Evolutionary conservation across 345 rosid species (phyloP).

Genomic region (Boechera divaricarpa): DNA sequence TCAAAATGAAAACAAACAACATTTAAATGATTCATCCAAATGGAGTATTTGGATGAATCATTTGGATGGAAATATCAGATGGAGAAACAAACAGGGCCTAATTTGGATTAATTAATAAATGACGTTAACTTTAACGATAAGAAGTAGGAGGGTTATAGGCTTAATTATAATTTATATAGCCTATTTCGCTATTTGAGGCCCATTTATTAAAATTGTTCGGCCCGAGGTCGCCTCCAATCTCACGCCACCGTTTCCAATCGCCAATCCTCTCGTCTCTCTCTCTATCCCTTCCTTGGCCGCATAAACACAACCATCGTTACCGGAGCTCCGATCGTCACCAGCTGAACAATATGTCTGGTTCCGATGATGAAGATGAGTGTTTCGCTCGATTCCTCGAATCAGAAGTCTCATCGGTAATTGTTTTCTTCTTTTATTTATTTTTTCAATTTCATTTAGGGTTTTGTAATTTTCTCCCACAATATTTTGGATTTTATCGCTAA

Average conservation of each 20-base stretch:
- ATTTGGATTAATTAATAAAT: no score
- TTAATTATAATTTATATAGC: not conserved
- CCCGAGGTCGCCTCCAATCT: slow-evolving; percentile 30
- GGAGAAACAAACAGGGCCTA: no score
- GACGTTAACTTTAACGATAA: not conserved
- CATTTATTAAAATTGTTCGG: not conserved
- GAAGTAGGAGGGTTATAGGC: not conserved
- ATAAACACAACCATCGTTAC: slow-evolving; percentile 22
- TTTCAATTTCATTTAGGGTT: slow-evolving; percentile 22
- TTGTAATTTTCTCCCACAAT: not conserved
- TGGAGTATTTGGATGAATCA: no score
- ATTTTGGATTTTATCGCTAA: not conserved
- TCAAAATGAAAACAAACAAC: no score
- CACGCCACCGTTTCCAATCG: slow-evolving; percentile 39
- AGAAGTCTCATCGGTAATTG: slow-evolving; percentile 61
- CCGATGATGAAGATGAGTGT: slow-evolving; percentile 72
- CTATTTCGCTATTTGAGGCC: not conserved
- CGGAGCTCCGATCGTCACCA: slow-evolving; percentile 40
- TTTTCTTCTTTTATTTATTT: not conserved
- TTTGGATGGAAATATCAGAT: no score
- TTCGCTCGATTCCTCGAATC: slow-evolving; percentile 82
- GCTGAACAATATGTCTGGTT: slow-evolving; percentile 49
- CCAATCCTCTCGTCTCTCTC: slow-evolving; percentile 4
- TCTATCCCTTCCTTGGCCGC: slow-evolving; percentile 35
- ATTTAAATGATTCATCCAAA: no score